Evolutionary conservation across 768 basidiomycete genomes (phyloP).

Genomic region (Auriscalpium orientale): DNA sequence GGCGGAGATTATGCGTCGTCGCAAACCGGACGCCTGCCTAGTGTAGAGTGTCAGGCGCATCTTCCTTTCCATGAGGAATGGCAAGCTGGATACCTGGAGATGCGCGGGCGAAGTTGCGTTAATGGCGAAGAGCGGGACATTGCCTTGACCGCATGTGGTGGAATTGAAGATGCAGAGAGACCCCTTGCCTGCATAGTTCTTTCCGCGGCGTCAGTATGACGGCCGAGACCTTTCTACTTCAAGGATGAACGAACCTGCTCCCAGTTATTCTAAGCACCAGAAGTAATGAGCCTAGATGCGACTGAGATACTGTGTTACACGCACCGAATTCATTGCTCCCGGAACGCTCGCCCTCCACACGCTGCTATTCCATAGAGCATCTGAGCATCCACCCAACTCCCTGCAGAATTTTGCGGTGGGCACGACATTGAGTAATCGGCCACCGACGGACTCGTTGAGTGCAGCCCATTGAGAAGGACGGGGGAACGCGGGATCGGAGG

Average conservation of each 20-base stretch:
- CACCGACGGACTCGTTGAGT: constrained; percentile 5
- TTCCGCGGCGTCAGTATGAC: background rate
- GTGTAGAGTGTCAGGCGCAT: background rate
- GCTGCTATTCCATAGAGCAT: constrained; percentile 9
- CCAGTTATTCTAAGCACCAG: constrained; percentile 10
- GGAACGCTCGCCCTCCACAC: constrained; percentile 9
- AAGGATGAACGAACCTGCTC: constrained; percentile 1
- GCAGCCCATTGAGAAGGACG: constrained; percentile 3
- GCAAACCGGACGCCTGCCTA: constrained; percentile 27
- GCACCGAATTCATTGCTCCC: constrained; percentile 10
- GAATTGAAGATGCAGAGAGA: constrained; percentile 10
- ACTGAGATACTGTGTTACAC: background rate
- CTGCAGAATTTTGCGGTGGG: constrained; percentile 8
- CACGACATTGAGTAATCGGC: constrained; percentile 5
- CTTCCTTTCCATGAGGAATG: background rate
- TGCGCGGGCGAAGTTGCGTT: constrained; percentile 9
- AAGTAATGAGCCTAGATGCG: background rate
- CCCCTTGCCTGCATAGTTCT: background rate
- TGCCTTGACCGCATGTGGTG: constrained; percentile 10
- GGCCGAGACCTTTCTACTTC: background rate
- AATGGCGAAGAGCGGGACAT: constrained; percentile 12
- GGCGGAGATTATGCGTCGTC: constrained; percentile 21
- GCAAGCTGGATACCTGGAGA: constrained; percentile 7
- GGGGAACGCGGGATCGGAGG: constrained; percentile 9
- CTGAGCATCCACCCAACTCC: constrained; percentile 2